These are phyloP conservation scores for Rickenella mellea DNA, from an alignment of 768 basidiomycete species.

Conservation along the genomic window DNA sequence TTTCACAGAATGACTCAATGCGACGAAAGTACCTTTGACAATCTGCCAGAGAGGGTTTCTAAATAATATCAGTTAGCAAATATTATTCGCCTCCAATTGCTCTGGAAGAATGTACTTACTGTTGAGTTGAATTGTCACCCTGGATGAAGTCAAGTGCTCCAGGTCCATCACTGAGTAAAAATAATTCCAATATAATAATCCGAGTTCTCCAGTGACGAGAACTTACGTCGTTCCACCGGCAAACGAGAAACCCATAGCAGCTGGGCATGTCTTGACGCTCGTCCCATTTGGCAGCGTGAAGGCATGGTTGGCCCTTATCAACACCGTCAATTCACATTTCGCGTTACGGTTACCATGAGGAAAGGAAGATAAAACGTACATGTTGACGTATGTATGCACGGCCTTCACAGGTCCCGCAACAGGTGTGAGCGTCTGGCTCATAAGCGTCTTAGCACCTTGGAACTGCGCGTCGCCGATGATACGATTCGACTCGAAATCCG, in stretches of 20 bases:
- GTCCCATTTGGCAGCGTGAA: slow-evolving; percentile 63
- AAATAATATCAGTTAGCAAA: slow-evolving; percentile 9
- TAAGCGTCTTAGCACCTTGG: slow-evolving; percentile 54
- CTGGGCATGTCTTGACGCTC: slow-evolving; percentile 60
- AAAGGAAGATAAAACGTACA: slow-evolving; percentile 33
- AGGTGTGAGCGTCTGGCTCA: slow-evolving; percentile 35
- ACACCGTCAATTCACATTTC: slow-evolving; percentile 2
- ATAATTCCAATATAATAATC: background rate
- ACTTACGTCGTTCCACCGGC: slow-evolving; percentile 74
- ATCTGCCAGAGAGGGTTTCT: slow-evolving; percentile 78
- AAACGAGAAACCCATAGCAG: slow-evolving; percentile 73
- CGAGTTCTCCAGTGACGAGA: background rate
- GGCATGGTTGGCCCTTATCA: slow-evolving; percentile 46
- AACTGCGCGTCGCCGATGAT: slow-evolving; percentile 67
- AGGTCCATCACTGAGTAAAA: slow-evolving; percentile 56
- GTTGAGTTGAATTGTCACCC: slow-evolving; percentile 54
- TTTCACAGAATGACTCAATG: slow-evolving; percentile 1
- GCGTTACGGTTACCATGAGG: background rate
- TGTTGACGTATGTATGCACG: slow-evolving; percentile 63
- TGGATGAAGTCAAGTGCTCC: slow-evolving; percentile 73
- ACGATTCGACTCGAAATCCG: slow-evolving; percentile 67
- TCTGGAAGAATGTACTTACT: slow-evolving; percentile 32
- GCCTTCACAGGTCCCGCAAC: slow-evolving; percentile 56
- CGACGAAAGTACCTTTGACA: slow-evolving; percentile 45
- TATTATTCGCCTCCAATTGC: background rate